Base-by-base conservation (phyloP, 441 rosid species). In the Croton laevigatus region DNA sequence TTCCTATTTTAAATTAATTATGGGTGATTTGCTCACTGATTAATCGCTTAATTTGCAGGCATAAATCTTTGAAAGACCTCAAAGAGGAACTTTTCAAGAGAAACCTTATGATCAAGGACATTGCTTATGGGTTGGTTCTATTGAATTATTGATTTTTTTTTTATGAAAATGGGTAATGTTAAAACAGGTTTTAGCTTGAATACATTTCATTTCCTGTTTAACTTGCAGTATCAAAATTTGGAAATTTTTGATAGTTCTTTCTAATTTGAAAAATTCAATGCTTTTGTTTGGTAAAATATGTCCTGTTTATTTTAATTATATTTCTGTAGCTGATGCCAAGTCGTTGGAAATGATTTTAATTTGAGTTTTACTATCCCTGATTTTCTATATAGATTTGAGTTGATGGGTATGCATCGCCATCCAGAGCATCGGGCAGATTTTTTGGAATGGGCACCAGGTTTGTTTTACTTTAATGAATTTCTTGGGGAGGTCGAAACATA, bases 401-500 rank as follows among this genome's bases (percentile, higher is more conserved):
- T 90, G 59, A 59, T 91, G 71, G 98, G 98, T 38, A 81, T 87
- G 85, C 99, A 91, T 82, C 87, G 99, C 17, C 89, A 95, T 74
- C 81, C 85, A 75, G 97, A 95, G 77, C 99, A 95, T 79, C 87
- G 99, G 46, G 88, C 86, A 71, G 99, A 95, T 73, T 89, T 81
- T 71, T 84, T 95, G 96, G 98, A 95, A 48, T 92, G 99, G 98
- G 99, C 94, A 79, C 98, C 99, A 89, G 99, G 99, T 94, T 78
- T 46, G 79, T 44, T 57, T 55, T 58, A 20, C 58, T 37, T 68
- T 65, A 36, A 68, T 71, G 69, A 36, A 53, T 17, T 65, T 52
- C 60, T 42, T 52, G 12, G 8, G 38, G 61, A 48, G 0, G 27
- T 37, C 16, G 22, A 59, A 17, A 53, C 54, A 38, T 32, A 40